Base-by-base conservation (phyloP, 2,329 filamentous ascomycete genomes). In the Diatrype stigma region DNA sequence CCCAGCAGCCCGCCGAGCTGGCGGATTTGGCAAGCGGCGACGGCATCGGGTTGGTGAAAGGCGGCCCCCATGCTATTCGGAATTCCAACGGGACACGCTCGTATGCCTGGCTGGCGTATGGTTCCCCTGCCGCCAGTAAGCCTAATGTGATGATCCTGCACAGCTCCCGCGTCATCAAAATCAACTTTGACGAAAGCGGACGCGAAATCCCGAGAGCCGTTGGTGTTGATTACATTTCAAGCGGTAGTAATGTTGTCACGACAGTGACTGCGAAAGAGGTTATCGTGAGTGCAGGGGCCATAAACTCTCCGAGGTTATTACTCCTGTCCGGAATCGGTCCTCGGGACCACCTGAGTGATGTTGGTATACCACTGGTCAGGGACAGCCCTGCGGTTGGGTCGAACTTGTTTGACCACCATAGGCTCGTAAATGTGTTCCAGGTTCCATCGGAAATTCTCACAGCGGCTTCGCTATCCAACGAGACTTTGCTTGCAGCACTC, bases 211-310 rank as follows among this genome's bases (percentile, higher is more conserved):
- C 66, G 1, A 64, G 57, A 48, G 70, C 70, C 6, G 53, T 63
- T 16, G 67, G 68, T 1, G 63, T 73, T 1, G 64, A 69, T 21
- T 72, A 65, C 44, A 51, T 70, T 14, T 30, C 50, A 17, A 52
- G 42, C 59, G 65, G 12, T 51, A 65, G 52, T 59, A 56, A 44
- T 42, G 67, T 19, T 66, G 69, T 56, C 53, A 56, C 48, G 60
- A 66, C 12, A 63, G 67, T 55, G 63, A 64, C 16, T 59, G 66
- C 26, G 51, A 54, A 52, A n/a, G 64, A 67, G 44, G 58, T 65
- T 6, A 58, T 67, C 30, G 16, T 68, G 4, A 51, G 55, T 17
- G 64, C 60, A 7, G 66, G 66, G 6, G 53, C 60, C 1, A 52
- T 65, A 48, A 59, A 62, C 22, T 60, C 60, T 10, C 65, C 65